phyloP scores from a whole-genome alignment of 2,329 filamentous ascomycete genomes.

The Diaporthe helianthi region DNA sequence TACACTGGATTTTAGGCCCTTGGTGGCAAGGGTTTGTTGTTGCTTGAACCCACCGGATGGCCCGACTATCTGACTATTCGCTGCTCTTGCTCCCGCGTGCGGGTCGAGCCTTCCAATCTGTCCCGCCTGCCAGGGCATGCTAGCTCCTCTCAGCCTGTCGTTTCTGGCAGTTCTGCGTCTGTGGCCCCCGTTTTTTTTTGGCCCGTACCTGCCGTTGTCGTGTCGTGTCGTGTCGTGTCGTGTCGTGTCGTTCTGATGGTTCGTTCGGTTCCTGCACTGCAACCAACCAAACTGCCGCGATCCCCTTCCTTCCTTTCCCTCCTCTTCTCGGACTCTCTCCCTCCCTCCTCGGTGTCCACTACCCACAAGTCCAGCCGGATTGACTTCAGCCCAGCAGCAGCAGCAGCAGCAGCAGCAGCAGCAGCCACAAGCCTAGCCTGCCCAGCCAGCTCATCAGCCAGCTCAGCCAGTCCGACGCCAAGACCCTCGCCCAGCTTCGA shows the following conservation, averaged over 20 bases:
- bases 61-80: not conserved
- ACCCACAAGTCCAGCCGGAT: slow-evolving; percentile 9
- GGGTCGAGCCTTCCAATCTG: slow-evolving; percentile 18
- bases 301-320: slow-evolving; percentile 9
- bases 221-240: slow-evolving; percentile 2
- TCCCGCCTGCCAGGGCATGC: slow-evolving; percentile 11
- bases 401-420: slow-evolving; percentile 19
- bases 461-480: slow-evolving; percentile 11
- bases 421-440: slow-evolving; percentile 16
- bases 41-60: slow-evolving; percentile 10
- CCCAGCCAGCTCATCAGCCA: slow-evolving; percentile 15
- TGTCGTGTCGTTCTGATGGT: not conserved
- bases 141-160: slow-evolving; percentile 2
- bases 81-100: not conserved
- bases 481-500: slow-evolving; percentile 1
- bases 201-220: slow-evolving; percentile 6
- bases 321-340: not conserved
- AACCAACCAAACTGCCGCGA: slow-evolving; percentile 15
- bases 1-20: not conserved
- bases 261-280: slow-evolving; percentile 21
- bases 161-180: not conserved
- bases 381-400: slow-evolving; percentile 24
- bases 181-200: not conserved
- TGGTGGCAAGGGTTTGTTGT: not conserved
- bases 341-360: no score